Percentiles rank a stretch among this genome's conserved stretches.
Conservation (phyloP, 1,284 basidiomycete genomes). For the Phylloporus sp. region DNA sequence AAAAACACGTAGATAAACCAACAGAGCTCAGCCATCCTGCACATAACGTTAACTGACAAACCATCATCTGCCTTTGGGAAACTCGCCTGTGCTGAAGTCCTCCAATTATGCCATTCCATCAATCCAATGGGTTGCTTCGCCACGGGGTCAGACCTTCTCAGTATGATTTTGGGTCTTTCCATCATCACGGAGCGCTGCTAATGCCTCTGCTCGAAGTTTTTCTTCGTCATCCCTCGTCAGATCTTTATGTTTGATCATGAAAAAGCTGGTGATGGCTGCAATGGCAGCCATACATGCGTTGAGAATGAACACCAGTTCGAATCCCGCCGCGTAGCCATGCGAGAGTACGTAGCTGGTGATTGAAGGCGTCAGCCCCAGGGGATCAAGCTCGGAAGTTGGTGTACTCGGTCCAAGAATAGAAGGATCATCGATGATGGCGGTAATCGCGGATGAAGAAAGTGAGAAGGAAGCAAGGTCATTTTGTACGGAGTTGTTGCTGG, state of each 20-base stretch:
- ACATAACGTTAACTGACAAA: not conserved
- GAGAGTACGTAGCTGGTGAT: constrained; percentile 49
- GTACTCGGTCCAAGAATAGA: constrained; percentile 44
- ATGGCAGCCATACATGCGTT: constrained; percentile 52
- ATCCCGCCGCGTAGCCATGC: constrained; percentile 58
- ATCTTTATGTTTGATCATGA: constrained; percentile 63
- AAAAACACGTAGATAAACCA: too few relatives aligned
- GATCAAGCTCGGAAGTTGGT: constrained; percentile 32
- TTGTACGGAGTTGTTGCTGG: constrained; percentile 60
- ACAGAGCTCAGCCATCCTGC: not conserved
- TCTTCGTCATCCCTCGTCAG: constrained; percentile 61
- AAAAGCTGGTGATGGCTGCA: constrained; percentile 52
- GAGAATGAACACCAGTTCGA: constrained; percentile 60
- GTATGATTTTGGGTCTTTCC: not conserved
- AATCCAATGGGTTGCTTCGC: too few relatives aligned
- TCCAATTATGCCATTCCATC: too few relatives aligned
- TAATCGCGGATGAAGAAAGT: constrained; percentile 42
- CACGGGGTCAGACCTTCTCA: constrained; percentile 11
- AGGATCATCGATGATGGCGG: constrained; percentile 53
- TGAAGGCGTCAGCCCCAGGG: constrained; percentile 40
- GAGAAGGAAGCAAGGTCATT: constrained; percentile 43
- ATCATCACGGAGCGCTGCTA: constrained; percentile 6
- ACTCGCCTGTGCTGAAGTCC: too few relatives aligned
- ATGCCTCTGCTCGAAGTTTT: constrained; percentile 43
- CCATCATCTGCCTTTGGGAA: too few relatives aligned